phyloP scores from a whole-genome alignment of 495 filamentous ascomycete genomes.

The Lophiotrema nucula region DNA sequence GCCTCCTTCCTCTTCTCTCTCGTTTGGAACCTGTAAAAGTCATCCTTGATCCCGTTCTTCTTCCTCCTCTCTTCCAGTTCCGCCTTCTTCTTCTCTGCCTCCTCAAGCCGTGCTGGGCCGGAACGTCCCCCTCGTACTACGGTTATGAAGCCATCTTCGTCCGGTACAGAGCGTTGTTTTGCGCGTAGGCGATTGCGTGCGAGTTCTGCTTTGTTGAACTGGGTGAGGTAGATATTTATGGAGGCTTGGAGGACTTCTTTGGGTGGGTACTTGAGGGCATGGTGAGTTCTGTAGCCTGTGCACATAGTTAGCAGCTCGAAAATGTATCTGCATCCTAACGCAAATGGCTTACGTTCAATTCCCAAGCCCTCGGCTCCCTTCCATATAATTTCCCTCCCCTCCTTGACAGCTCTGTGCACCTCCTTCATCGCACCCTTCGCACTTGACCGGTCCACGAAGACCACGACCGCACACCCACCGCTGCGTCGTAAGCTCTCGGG shows the following conservation, averaged over 20 bases:
- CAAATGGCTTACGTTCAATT: conserved; percentile 15
- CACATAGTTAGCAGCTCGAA: neutral
- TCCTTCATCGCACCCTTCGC: conserved; percentile 71
- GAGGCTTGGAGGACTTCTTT: conserved; percentile 60
- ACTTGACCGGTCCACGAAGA: conserved; percentile 78
- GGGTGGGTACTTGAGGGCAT: conserved; percentile 67
- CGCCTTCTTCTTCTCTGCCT: conserved; percentile 67
- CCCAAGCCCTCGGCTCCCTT: conserved; percentile 54
- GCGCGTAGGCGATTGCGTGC: conserved; percentile 62
- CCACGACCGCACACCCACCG: conserved; percentile 73
- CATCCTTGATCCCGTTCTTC: conserved; percentile 59
- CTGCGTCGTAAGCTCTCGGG: conserved; percentile 66
- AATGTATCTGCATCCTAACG: neutral
- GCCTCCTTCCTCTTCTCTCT: conserved; percentile 84
- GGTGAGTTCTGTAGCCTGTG: conserved; percentile 63
- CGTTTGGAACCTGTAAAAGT: conserved; percentile 94
- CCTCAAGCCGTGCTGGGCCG: conserved; percentile 71
- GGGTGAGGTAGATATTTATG: conserved; percentile 78
- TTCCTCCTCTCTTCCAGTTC: conserved; percentile 73
- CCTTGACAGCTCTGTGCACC: conserved; percentile 59
- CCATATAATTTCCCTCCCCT: conserved; percentile 50
- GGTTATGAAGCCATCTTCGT: conserved; percentile 94
- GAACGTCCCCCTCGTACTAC: conserved; percentile 75
- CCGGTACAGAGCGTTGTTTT: conserved; percentile 68
- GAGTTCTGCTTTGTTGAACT: conserved; percentile 62